phyloP scores from a whole-genome alignment of 2,329 filamentous ascomycete species.

The Allantophomopsis cytisporea region DNA sequence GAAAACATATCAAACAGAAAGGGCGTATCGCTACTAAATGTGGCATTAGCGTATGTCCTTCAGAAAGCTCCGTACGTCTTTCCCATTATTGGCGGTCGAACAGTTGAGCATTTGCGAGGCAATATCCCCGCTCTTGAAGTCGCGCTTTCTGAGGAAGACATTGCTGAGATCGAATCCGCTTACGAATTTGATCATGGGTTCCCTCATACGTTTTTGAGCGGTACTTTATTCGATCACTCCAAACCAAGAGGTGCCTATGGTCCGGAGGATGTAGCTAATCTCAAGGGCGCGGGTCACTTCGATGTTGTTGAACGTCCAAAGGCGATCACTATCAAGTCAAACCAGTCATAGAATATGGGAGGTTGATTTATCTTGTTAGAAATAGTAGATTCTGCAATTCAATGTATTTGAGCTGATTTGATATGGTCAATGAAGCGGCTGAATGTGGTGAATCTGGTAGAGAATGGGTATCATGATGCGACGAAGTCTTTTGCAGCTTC shows the following conservation, averaged over 20 bases:
- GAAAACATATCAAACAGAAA: conserved; percentile 44
- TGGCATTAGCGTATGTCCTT: conserved; percentile 63
- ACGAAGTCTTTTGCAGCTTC: too few species aligned
- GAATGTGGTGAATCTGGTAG: too few species aligned
- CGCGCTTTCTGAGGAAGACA: conserved; percentile 43
- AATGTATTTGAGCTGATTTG: too few species aligned
- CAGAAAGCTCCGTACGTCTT: conserved; percentile 61
- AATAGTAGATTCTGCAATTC: too few species aligned
- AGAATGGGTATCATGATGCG: too few species aligned
- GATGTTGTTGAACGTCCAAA: conserved; percentile 27
- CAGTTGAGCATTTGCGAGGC: conserved; percentile 51
- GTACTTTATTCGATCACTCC: conserved; percentile 2
- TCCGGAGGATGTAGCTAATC: conserved; percentile 15
- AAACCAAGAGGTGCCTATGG: conserved; percentile 21
- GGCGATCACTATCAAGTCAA: too few species aligned
- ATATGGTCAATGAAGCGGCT: too few species aligned
- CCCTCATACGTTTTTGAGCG: conserved; percentile 45
- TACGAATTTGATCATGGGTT: conserved; percentile 53
- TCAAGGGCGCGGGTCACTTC: conserved; percentile 27
- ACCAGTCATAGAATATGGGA: too few species aligned
- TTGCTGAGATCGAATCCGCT: conserved; percentile 51
- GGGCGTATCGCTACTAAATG: conserved; percentile 40
- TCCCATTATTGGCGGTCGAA: conserved; percentile 59
- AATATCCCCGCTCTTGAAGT: conserved; percentile 58
- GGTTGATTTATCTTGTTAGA: too few species aligned